phyloP scores from a whole-genome alignment of 2,329 filamentous ascomycete genomes.

The Cladosporium sp. region DNA sequence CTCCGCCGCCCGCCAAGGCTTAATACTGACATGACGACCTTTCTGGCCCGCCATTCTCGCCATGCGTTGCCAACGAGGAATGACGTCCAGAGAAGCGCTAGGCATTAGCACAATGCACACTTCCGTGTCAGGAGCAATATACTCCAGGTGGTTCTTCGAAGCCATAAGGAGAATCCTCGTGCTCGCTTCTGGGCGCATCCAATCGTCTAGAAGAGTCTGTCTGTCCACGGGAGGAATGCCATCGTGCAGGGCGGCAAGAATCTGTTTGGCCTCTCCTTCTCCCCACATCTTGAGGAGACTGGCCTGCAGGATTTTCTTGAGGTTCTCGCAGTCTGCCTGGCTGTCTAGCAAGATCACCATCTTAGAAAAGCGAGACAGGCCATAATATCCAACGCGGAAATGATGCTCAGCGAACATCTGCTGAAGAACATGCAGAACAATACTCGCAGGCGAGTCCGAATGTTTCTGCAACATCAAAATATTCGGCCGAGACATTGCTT shows the following conservation, averaged over 20 bases:
- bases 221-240: slow-evolving; percentile 3
- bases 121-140: slow-evolving; percentile 5
- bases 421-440: slow-evolving; percentile 2
- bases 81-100: slow-evolving; percentile 1
- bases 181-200: not conserved
- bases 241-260: slow-evolving; percentile 2
- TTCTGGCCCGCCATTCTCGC: slow-evolving; percentile 8
- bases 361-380: slow-evolving; percentile 7
- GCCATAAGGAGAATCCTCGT: slow-evolving; percentile 1
- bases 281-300: slow-evolving; percentile 1
- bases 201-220: slow-evolving; percentile 3
- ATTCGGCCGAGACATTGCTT: slow-evolving; percentile 6
- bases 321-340: not conserved
- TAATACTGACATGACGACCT: slow-evolving; percentile 4
- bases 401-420: slow-evolving; percentile 9
- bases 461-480: slow-evolving; percentile 1
- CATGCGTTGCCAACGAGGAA: slow-evolving; percentile 7
- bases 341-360: not conserved
- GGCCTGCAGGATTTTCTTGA: not conserved
- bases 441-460: slow-evolving; percentile 4
- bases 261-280: not conserved
- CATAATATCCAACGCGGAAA: slow-evolving; percentile 8
- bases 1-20: slow-evolving; percentile 2
- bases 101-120: slow-evolving; percentile 6
- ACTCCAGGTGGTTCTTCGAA: slow-evolving; percentile 2